A percentile compares a stretch with the other conserved stretches of the same genome.
These are phyloP conservation scores for Dichomitus squalens DNA, from an alignment of 1,284 basidiomycete genomes.

Conservation along the genomic window DNA sequence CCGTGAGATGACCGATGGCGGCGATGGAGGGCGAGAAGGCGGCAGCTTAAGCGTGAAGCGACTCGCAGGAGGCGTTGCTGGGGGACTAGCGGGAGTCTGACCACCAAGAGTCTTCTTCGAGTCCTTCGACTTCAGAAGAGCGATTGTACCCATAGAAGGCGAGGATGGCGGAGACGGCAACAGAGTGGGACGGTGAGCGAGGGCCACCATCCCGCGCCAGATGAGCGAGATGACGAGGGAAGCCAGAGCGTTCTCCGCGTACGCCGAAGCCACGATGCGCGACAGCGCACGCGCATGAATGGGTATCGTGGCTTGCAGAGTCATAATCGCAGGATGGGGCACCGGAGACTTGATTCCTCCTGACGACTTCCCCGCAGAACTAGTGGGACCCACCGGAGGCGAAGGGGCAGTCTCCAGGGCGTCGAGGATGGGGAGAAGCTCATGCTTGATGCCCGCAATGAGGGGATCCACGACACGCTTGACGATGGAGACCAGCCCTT, in stretches of 20 bases:
- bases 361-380: slow-evolving; percentile 36
- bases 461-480: slow-evolving; percentile 67
- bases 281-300: slow-evolving; percentile 58
- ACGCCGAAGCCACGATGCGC: slow-evolving; percentile 54
- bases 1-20: slow-evolving; percentile 39
- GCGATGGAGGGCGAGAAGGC: slow-evolving; percentile 68
- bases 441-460: slow-evolving; percentile 59
- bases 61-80: slow-evolving; percentile 57
- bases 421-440: slow-evolving; percentile 61
- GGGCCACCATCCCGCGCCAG: slow-evolving; percentile 71
- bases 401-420: slow-evolving; percentile 52
- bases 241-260: slow-evolving; percentile 62
- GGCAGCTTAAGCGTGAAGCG: slow-evolving; percentile 70
- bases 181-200: slow-evolving; percentile 57
- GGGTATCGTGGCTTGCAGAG: slow-evolving; percentile 60
- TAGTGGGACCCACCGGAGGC: slow-evolving; percentile 22
- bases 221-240: slow-evolving; percentile 70
- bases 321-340: slow-evolving; percentile 61
- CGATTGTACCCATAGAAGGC: slow-evolving; percentile 37
- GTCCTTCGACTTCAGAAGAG: slow-evolving; percentile 27
- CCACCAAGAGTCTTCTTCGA: slow-evolving; percentile 43
- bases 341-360: slow-evolving; percentile 40
- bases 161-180: slow-evolving; percentile 47
- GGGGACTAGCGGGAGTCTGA: slow-evolving; percentile 42
- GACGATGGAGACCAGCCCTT: slow-evolving; percentile 67